Evolutionary conservation across 2,329 filamentous ascomycete species (phyloP).

Genomic region (Hypoxylon sp.): DNA sequence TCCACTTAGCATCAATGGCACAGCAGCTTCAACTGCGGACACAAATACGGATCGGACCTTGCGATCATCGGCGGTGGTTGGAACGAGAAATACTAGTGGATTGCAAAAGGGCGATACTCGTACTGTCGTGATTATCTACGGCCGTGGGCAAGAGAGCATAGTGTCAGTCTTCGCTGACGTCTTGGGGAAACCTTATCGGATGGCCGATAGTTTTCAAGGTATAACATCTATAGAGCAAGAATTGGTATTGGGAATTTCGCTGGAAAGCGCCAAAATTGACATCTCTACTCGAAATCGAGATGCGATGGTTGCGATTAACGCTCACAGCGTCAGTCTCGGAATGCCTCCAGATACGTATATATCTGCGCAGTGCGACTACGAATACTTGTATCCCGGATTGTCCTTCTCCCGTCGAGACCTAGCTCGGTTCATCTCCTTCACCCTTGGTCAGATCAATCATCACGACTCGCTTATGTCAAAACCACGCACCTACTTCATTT

Average conservation of each 20-base stretch:
- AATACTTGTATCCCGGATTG: constrained; percentile 84
- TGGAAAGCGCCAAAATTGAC: constrained; percentile 69
- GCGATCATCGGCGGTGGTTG: constrained; percentile 49
- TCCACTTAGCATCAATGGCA: constrained; percentile 57
- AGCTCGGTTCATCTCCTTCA: constrained; percentile 83
- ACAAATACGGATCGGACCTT: constrained; percentile 50
- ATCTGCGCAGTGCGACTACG: constrained; percentile 82
- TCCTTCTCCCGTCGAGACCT: constrained; percentile 82
- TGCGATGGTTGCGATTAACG: constrained; percentile 79
- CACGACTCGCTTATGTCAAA: constrained; percentile 85
- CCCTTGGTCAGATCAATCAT: constrained; percentile 82
- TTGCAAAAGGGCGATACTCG: constrained; percentile 69
- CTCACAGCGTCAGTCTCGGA: constrained; percentile 80
- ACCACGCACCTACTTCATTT: constrained; percentile 85
- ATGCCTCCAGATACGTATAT: constrained; percentile 77
- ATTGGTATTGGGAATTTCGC: constrained; percentile 77
- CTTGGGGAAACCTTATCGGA: constrained; percentile 78
- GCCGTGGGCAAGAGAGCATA: constrained; percentile 79
- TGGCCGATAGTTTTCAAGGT: constrained; percentile 69
- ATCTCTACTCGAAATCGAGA: constrained; percentile 71
- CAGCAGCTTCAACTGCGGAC: constrained; percentile 39
- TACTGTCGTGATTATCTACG: constrained; percentile 77
- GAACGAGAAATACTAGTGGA: constrained; percentile 62
- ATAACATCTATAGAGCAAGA: constrained; percentile 70
- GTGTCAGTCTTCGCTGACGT: constrained; percentile 84